phyloP scores from a whole-genome alignment of 371 early-diverging fungal genomes.

The Smittium culicis region DNA sequence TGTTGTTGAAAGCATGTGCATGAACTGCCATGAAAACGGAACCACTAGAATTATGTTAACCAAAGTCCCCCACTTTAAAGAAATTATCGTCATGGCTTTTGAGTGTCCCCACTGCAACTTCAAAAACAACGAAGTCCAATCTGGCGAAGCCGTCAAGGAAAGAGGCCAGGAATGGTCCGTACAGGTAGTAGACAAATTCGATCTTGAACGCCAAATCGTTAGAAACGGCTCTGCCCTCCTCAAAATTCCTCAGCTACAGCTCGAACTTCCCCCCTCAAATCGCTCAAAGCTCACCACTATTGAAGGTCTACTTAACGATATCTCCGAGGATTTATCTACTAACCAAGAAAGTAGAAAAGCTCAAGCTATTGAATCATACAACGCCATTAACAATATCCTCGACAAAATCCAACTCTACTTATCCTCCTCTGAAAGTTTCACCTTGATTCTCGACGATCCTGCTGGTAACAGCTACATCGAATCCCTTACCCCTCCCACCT shows the following conservation, averaged over 20 bases:
- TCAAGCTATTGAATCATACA: slow-evolving; percentile 44
- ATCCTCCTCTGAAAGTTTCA: slow-evolving; percentile 45
- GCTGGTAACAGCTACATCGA: slow-evolving; percentile 88
- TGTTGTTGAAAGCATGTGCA: slow-evolving; percentile 83
- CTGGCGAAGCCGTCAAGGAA: slow-evolving; percentile 63
- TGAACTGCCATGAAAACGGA: slow-evolving; percentile 83
- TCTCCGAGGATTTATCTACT: slow-evolving; percentile 61
- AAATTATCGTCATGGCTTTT: slow-evolving; percentile 84
- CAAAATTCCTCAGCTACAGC: slow-evolving; percentile 64
- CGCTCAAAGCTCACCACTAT: slow-evolving; percentile 73
- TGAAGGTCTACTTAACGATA: slow-evolving; percentile 68
- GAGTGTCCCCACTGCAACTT: slow-evolving; percentile 85
- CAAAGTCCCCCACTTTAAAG: slow-evolving; percentile 86
- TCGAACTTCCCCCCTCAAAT: slow-evolving; percentile 74
- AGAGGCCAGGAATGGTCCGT: slow-evolving; percentile 60
- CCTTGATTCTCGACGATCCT: slow-evolving; percentile 72
- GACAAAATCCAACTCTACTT: slow-evolving; percentile 44
- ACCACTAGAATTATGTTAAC: slow-evolving; percentile 73
- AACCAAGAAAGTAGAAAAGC: slow-evolving; percentile 69
- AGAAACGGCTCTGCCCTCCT: slow-evolving; percentile 72
- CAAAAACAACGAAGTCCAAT: slow-evolving; percentile 81
- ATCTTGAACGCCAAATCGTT: slow-evolving; percentile 81
- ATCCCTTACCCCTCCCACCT: slow-evolving; percentile 45
- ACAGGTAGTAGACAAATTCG: slow-evolving; percentile 39
- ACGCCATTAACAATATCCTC: slow-evolving; percentile 58